Evolutionary conservation across 257 asterid genomes (phyloP).

Genomic region (Ilex aquifolium): DNA sequence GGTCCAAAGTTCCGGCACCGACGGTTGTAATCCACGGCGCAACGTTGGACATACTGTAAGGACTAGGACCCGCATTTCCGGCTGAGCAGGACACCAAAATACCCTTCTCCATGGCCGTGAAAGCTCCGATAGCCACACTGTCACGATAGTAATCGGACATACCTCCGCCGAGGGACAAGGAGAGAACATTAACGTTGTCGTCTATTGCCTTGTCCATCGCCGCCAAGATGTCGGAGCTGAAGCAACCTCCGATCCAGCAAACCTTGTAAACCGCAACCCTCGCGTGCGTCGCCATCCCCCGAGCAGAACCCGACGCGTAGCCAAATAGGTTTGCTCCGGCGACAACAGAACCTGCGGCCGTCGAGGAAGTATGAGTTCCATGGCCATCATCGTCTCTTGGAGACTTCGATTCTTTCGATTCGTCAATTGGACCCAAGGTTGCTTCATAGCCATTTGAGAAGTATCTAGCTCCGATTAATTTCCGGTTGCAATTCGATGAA

Average conservation of each 20-base stretch:
- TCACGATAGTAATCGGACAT: slow-evolving; percentile 52
- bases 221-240: slow-evolving; percentile 74
- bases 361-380: slow-evolving; percentile 87
- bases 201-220: slow-evolving; percentile 79
- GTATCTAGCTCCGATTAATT: slow-evolving; percentile 72
- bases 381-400: slow-evolving; percentile 92
- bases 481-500: slow-evolving; percentile 47
- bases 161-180: slow-evolving; percentile 77
- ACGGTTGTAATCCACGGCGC: slow-evolving; percentile 96
- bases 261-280: slow-evolving; percentile 71
- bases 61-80: slow-evolving; percentile 73
- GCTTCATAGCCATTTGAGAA: slow-evolving; percentile 76
- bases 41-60: slow-evolving; percentile 51
- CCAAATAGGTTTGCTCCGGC: slow-evolving; percentile 68
- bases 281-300: slow-evolving; percentile 85
- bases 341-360: slow-evolving; percentile 74
- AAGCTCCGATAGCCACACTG: slow-evolving; percentile 62
- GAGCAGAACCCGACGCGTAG: slow-evolving; percentile 77
- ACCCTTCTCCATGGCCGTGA: slow-evolving; percentile 84
- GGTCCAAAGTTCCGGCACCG: slow-evolving; percentile 86
- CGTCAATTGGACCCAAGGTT: slow-evolving; percentile 61
- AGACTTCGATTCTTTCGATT: slow-evolving; percentile 59
- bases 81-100: slow-evolving; percentile 79
- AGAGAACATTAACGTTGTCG: slow-evolving; percentile 64
- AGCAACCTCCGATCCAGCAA: slow-evolving; percentile 85